Evolutionary conservation across 768 basidiomycete genomes (phyloP).

Genomic region (Hygrocybe coccinea): DNA sequence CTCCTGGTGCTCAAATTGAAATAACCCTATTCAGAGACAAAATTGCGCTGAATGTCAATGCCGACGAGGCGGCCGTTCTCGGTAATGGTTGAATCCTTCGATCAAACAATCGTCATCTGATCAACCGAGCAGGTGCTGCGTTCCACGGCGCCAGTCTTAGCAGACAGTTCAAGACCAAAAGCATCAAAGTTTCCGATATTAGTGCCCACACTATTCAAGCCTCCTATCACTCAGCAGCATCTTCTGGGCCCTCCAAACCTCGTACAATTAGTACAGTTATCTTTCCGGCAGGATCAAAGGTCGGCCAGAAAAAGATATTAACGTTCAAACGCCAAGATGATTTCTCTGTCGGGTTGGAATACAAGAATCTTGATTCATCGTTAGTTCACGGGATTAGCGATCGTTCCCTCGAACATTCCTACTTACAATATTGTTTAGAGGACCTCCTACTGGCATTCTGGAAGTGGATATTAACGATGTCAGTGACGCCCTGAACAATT

Average conservation of each 20-base stretch:
- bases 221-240: conserved; percentile 64
- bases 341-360: conserved; percentile 72
- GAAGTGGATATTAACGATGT: conserved; percentile 72
- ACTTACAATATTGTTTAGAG: conserved; percentile 35
- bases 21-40: conserved; percentile 47
- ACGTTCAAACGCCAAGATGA: conserved; percentile 84
- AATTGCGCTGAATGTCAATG: conserved; percentile 92
- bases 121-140: conserved; percentile 57
- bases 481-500: conserved; percentile 69
- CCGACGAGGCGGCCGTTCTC: conserved; percentile 93
- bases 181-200: conserved; percentile 79
- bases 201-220: conserved; percentile 70
- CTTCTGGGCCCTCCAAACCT: conserved; percentile 44
- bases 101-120: background rate
- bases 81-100: conserved; percentile 36
- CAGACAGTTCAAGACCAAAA: conserved; percentile 92
- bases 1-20: background rate
- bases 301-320: conserved; percentile 78
- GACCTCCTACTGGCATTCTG: conserved; percentile 68
- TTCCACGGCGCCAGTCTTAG: conserved; percentile 87
- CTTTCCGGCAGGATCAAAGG: conserved; percentile 73
- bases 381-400: conserved; percentile 33
- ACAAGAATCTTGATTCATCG: conserved; percentile 62
- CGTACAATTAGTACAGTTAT: conserved; percentile 72
- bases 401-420: background rate